These are phyloP conservation scores for Magnusiomyces paraingens DNA, from an alignment of 1,139 yeast genomes.

Conservation along the genomic window DNA sequence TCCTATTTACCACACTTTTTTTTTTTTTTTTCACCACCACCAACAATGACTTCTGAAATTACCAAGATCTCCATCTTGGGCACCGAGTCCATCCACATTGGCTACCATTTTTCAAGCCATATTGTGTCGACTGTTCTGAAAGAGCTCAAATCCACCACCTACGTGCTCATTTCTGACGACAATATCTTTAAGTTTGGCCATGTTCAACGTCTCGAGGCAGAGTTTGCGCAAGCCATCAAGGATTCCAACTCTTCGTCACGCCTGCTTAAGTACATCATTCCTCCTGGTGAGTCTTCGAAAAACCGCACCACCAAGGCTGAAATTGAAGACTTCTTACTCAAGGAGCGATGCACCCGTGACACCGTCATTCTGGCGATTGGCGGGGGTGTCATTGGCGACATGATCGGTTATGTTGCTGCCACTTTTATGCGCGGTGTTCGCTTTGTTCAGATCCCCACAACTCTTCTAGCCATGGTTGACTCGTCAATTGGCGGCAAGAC, in stretches of 20 bases:
- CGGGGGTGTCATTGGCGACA: slow-evolving; percentile 98
- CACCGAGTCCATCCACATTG: slow-evolving; percentile 80
- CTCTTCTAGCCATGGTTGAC: slow-evolving; percentile 94
- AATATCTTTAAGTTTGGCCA: slow-evolving; percentile 71
- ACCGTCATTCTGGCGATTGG: slow-evolving; percentile 93
- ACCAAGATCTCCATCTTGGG: slow-evolving; percentile 49
- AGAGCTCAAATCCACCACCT: slow-evolving; percentile 74
- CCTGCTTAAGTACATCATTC: slow-evolving; percentile 62
- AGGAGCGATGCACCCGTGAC: slow-evolving; percentile 92
- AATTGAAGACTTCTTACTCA: slow-evolving; percentile 82
- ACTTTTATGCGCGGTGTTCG: slow-evolving; percentile 98
- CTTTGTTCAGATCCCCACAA: slow-evolving; percentile 90
- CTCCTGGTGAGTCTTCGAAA: slow-evolving; percentile 94
- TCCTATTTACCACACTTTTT: no score
- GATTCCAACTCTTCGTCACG: slow-evolving; percentile 45
- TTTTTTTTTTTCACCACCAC: no score
- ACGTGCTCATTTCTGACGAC: slow-evolving; percentile 82
- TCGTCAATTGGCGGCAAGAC: slow-evolving; percentile 98
- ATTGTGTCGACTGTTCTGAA: slow-evolving; percentile 63
- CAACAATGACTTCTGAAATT: slow-evolving; percentile 14
- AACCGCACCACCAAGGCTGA: slow-evolving; percentile 83
- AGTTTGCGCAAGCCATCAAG: slow-evolving; percentile 36
- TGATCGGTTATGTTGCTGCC: slow-evolving; percentile 98
- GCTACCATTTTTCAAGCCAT: slow-evolving; percentile 72
- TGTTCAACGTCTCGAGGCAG: slow-evolving; percentile 36